Conservation (phyloP, 352 stramenopile genomes). For the Pythium folliculosum region DNA sequence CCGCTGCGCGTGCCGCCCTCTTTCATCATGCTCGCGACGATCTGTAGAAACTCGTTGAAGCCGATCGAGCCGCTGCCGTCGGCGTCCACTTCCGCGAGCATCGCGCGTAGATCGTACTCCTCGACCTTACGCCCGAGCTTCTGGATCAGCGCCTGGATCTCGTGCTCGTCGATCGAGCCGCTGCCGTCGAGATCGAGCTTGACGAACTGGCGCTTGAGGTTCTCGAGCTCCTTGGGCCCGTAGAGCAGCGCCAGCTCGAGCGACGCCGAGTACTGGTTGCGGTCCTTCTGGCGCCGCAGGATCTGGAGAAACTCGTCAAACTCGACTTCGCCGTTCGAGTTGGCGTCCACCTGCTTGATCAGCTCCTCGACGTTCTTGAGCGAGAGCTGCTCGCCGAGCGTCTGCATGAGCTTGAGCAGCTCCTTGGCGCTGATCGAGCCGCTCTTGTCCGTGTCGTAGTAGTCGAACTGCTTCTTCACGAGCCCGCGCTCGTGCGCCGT, state of each 20-base stretch:
- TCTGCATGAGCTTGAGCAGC: constrained; percentile 56
- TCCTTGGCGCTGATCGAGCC: constrained; percentile 64
- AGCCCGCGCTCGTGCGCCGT: constrained; percentile 43
- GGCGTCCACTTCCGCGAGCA: constrained; percentile 66
- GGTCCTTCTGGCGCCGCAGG: constrained; percentile 53
- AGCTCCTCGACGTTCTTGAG: constrained; percentile 58
- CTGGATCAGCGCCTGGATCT: constrained; percentile 59
- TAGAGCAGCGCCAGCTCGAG: constrained; percentile 67
- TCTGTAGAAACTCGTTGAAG: constrained; percentile 75
- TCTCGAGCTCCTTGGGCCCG: constrained; percentile 61
- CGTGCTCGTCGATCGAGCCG: constrained; percentile 65
- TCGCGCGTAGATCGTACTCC: constrained; percentile 53
- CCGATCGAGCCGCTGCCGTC: constrained; percentile 68
- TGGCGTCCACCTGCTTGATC: constrained; percentile 55
- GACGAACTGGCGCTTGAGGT: constrained; percentile 71
- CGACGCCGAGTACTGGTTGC: constrained; percentile 66
- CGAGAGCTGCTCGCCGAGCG: constrained; percentile 60
- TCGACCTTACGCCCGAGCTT: constrained; percentile 51
- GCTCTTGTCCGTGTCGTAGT: constrained; percentile 63
- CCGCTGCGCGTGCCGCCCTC: constrained; percentile 26
- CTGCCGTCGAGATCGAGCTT: constrained; percentile 67
- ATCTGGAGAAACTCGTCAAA: constrained; percentile 73
- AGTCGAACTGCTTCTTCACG: constrained; percentile 52
- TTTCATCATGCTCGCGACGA: constrained; percentile 61
- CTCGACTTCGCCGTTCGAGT: constrained; percentile 66